A percentile compares a stretch with the other conserved stretches of the same genome.
Evolutionary conservation across 352 stramenopile genomes (phyloP).

Genomic region (Globisporangium takayamanum): DNA sequence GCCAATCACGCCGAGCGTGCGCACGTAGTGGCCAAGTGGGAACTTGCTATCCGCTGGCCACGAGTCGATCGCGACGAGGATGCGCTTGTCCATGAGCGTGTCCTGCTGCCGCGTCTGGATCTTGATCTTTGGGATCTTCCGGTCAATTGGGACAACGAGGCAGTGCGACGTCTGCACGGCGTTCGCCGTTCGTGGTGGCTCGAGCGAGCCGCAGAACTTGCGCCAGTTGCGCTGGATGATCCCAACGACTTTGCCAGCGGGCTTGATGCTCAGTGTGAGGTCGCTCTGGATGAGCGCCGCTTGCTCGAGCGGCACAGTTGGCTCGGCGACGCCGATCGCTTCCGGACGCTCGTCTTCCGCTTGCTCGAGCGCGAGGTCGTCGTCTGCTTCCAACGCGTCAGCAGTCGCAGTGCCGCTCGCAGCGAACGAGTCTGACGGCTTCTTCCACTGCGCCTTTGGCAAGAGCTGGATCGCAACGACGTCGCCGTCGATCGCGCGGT

Average conservation of each 20-base stretch:
- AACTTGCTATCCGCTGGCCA: conserved; percentile 88
- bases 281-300: conserved; percentile 53
- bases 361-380: conserved; percentile 7
- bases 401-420: conserved; percentile 32
- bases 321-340: conserved; percentile 44
- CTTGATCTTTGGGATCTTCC: conserved; percentile 91
- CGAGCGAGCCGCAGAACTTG: conserved; percentile 92
- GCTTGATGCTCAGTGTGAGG: conserved; percentile 46
- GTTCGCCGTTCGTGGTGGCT: conserved; percentile 50
- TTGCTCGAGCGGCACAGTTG: conserved; percentile 59
- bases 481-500: conserved; percentile 97
- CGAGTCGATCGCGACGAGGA: conserved; percentile 94
- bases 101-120: conserved; percentile 91
- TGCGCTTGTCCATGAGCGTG: conserved; percentile 89
- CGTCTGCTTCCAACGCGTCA: conserved; percentile 38
- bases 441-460: conserved; percentile 75
- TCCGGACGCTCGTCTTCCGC: conserved; percentile 18
- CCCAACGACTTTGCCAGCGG: conserved; percentile 79
- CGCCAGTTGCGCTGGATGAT: conserved; percentile 93
- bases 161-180: conserved; percentile 40
- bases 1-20: conserved; percentile 92
- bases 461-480: conserved; percentile 95
- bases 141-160: conserved; percentile 82
- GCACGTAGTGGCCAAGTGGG: conserved; percentile 95
- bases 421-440: conserved; percentile 62